phyloP scores from a whole-genome alignment of 2,329 filamentous ascomycete species.

The Trichoderma cornu-damae region DNA sequence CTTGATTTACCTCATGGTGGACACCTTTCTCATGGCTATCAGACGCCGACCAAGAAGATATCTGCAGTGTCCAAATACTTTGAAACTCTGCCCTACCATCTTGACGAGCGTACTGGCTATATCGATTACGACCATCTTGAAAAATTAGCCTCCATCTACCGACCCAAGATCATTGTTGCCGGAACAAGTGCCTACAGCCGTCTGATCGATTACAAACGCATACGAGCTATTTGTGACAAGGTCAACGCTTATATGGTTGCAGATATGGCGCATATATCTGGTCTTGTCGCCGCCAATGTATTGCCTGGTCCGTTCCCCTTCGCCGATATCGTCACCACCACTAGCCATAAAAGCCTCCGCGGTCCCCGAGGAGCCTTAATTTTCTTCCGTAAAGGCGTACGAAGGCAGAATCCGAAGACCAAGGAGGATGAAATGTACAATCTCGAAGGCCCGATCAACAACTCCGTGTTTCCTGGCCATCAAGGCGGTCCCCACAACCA shows the following conservation, averaged over 20 bases:
- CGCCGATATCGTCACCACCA: conserved; percentile 94
- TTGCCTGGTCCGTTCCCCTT: conserved; percentile 83
- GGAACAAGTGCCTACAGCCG: conserved; percentile 95
- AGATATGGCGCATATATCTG: conserved; percentile 97
- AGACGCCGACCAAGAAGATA: conserved; percentile 90
- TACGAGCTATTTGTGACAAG: conserved; percentile 88
- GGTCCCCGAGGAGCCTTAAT: conserved; percentile 96
- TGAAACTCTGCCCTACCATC: conserved; percentile 91
- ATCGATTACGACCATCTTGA: conserved; percentile 95
- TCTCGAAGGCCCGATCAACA: conserved; percentile 89
- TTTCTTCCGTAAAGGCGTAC: conserved; percentile 92
- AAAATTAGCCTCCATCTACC: conserved; percentile 79
- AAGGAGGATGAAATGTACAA: conserved; percentile 84
- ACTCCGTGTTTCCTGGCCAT: conserved; percentile 94
- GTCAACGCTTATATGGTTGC: conserved; percentile 87
- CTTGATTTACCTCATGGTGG: conserved; percentile 94
- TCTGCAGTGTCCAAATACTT: conserved; percentile 99
- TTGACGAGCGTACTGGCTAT: conserved; percentile 82
- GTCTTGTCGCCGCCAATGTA: conserved; percentile 85
- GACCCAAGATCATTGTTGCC: conserved; percentile 92
- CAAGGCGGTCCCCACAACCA: conserved; percentile 98
- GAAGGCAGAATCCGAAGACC: conserved; percentile 76
- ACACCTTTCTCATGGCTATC: conserved; percentile 94
- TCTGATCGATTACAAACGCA: conserved; percentile 88
- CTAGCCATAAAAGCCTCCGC: conserved; percentile 94